A percentile compares a stretch with the other conserved stretches of the same genome.
These are phyloP conservation scores for Cornus suecica DNA, from an alignment of 148 eudicot genomes.

Conservation along the genomic window DNA sequence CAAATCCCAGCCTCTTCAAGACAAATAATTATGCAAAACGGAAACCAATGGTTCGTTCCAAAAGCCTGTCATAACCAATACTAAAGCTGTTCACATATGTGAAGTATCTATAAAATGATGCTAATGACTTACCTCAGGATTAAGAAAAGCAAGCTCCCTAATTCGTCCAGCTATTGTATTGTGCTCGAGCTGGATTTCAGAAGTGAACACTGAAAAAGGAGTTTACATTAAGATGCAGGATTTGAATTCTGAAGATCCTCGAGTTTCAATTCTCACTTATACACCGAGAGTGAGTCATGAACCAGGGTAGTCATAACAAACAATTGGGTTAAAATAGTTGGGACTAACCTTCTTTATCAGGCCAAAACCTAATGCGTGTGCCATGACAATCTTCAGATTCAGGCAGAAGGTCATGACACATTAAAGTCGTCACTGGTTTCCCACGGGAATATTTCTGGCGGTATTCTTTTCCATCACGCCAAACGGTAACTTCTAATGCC, in stretches of 20 bases:
- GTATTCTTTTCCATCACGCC: slow-evolving; percentile 86
- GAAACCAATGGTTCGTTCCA: background rate
- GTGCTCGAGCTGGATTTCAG: slow-evolving; percentile 76
- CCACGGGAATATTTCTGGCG: slow-evolving; percentile 89
- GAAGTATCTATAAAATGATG: slow-evolving; percentile 1
- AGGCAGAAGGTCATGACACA: slow-evolving; percentile 50
- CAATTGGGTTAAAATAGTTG: background rate
- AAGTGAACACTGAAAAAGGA: slow-evolving; percentile 72
- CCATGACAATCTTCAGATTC: slow-evolving; percentile 57
- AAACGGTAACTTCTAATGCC: slow-evolving; percentile 81
- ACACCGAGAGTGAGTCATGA: background rate
- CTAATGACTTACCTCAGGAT: slow-evolving; percentile 66
- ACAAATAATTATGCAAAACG: background rate
- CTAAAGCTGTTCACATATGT: background rate
- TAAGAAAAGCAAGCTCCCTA: slow-evolving; percentile 96
- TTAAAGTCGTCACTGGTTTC: slow-evolving; percentile 62
- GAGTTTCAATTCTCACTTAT: background rate
- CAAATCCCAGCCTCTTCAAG: background rate
- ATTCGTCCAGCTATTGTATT: slow-evolving; percentile 85
- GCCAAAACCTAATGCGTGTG: slow-evolving; percentile 84
- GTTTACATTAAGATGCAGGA: slow-evolving; percentile 10
- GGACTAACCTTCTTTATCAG: slow-evolving; percentile 71
- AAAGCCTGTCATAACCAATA: slow-evolving; percentile 6
- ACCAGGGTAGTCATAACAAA: background rate
- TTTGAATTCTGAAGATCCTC: background rate